Conservation (phyloP, 1,284 basidiomycete species). For the Pisolithus thermaeus region DNA sequence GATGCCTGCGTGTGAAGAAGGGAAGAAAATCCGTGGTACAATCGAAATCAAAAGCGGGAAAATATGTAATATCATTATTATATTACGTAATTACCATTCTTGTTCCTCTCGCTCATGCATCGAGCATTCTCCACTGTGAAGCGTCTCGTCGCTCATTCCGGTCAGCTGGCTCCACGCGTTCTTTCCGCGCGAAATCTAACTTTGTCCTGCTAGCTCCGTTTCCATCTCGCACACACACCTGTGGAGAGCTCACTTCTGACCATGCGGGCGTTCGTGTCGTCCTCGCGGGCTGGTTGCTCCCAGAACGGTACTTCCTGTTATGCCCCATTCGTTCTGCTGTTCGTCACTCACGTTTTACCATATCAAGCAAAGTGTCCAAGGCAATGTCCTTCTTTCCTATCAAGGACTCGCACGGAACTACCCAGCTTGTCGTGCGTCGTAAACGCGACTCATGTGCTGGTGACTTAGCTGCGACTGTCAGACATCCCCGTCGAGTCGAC, state of each 20-base stretch:
- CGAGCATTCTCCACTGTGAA: background rate
- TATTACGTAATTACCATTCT: conserved; percentile 2
- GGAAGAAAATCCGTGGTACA: conserved; percentile 7
- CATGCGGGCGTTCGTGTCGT: conserved; percentile 59
- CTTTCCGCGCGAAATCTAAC: conserved; percentile 2
- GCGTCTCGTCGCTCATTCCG: conserved; percentile 16
- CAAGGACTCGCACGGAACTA: conserved; percentile 68
- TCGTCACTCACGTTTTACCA: conserved; percentile 26
- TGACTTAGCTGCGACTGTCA: conserved; percentile 45
- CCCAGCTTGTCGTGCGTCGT: conserved; percentile 70
- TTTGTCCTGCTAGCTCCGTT: conserved; percentile 47
- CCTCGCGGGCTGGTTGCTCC: conserved; percentile 74
- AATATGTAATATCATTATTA: background rate
- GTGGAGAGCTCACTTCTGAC: conserved; percentile 50
- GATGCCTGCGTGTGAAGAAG: conserved; percentile 14
- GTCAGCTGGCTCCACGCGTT: conserved; percentile 15
- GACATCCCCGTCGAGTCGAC: conserved; percentile 70
- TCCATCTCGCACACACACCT: conserved; percentile 59
- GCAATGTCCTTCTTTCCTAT: conserved; percentile 74
- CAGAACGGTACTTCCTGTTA: conserved; percentile 53
- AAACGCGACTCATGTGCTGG: conserved; percentile 21
- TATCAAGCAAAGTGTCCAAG: conserved; percentile 59
- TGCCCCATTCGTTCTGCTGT: conserved; percentile 24
- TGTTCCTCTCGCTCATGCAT: background rate
- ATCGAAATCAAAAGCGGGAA: background rate